Evolutionary conservation across 805 yeast genomes (phyloP), one percentile per base, ranked within the genome.

Genomic region (Pichia thaimueangensis): DNA sequence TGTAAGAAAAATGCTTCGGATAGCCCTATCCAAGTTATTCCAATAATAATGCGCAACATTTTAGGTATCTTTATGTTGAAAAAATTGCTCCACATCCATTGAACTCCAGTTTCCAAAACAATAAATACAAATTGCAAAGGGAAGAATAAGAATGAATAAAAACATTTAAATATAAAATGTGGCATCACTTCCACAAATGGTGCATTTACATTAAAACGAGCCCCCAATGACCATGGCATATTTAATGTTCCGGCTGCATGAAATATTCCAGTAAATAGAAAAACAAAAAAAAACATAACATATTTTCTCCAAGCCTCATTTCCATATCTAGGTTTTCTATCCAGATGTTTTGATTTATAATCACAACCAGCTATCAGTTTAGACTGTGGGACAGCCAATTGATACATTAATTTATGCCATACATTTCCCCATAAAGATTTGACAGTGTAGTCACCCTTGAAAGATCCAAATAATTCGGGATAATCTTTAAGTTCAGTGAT

Each of bases 321-420:
- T 19, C 23, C 29, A 23, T 30, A 28, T 17, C 42, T 22, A 25
- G 25, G 20, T 5, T 33, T 20, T 10, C 9, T 11, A 22, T 20
- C 29, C 27, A 17, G 28, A 22, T 38, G 22, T 5, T 30, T 24
- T 15, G 39, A 16, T 12, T 42, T 37, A 16, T 36, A 32, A 30
- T 42, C 39, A 27, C 30, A 31, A 20, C 35, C 32, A 6, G 30
- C 28, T n/a, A 13, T 30, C 37, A 11, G 16, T 2, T 20, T 30
- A 5, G 43, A 39, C 10, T 45, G 23, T 3, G 51, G 51, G n/a
- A 42, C 51, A 2, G 50, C 37, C 43, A 41, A 37, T 10, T 23
- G 39, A 23, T 47, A 45, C 50, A 49, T 42, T 11, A 47, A 29
- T 36, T 45, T 37, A 34, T 51, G 54, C 54, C 53, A 51, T 5